Conservation (phyloP, 768 basidiomycete genomes). For the Mycena epipterygia region DNA sequence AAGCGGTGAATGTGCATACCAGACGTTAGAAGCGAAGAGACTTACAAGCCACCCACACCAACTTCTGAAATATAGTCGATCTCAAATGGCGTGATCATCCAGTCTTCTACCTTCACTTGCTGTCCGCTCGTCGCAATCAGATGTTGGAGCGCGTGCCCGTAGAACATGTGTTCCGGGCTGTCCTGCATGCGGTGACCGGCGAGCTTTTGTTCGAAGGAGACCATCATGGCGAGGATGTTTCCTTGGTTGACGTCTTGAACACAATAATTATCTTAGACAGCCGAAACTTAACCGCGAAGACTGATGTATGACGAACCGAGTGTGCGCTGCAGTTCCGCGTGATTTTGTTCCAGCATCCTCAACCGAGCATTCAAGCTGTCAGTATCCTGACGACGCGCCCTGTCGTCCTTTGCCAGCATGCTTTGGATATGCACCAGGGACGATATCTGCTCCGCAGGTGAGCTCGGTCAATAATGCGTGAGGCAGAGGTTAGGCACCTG, state of each 20-base stretch:
- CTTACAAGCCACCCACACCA: constrained; percentile 22
- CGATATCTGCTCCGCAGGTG: background rate
- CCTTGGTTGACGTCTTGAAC: constrained; percentile 6
- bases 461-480: background rate
- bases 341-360: background rate
- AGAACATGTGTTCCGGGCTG: background rate
- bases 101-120: background rate
- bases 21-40: background rate
- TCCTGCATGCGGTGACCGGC: background rate
- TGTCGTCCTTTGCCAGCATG: background rate
- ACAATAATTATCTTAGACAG: too few species aligned
- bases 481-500: background rate
- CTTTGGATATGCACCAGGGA: constrained; percentile 10
- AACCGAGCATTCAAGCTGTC: background rate
- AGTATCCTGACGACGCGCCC: background rate
- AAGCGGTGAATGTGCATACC: too few species aligned
- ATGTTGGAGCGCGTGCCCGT: background rate
- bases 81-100: constrained; percentile 19
- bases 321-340: background rate
- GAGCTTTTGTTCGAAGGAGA: background rate
- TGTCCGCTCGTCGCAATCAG: background rate
- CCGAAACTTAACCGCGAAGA: too few species aligned
- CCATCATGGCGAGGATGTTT: constrained; percentile 7
- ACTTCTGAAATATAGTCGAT: background rate
- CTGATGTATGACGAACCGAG: too few species aligned